phyloP scores from a whole-genome alignment of 139 green algal species.

The Chlorella sp. region DNA sequence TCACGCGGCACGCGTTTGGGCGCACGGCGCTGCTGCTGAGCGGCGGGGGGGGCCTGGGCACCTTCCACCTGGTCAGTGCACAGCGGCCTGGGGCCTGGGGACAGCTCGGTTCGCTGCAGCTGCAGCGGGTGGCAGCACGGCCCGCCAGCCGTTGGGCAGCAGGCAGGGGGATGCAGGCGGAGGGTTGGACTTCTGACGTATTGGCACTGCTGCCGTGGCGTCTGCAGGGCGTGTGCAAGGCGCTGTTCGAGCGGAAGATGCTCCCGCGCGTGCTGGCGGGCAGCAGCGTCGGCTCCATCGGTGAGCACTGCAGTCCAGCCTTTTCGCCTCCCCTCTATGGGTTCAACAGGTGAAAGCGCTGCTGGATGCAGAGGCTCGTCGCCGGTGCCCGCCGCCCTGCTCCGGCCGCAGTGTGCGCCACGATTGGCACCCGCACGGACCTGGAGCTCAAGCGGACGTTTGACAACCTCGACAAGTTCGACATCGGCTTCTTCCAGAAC shows the following conservation, averaged over 20 bases:
- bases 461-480: slow-evolving; percentile 51
- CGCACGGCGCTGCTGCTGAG: slow-evolving; percentile 92
- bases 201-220: background rate
- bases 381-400: no score
- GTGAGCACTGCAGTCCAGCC: no score
- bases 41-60: slow-evolving; percentile 86
- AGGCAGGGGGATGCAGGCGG: no score
- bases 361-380: no score
- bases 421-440: slow-evolving; percentile 71
- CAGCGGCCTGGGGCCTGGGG: background rate
- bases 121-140: no score
- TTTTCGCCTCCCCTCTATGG: no score
- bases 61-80: slow-evolving; percentile 82
- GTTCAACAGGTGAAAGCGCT: no score
- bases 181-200: no score
- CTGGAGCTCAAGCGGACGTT: slow-evolving; percentile 66
- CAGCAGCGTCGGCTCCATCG: slow-evolving; percentile 79
- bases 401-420: slow-evolving; percentile 56
- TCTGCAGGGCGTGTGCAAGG: slow-evolving; percentile 81
- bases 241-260: slow-evolving; percentile 82
- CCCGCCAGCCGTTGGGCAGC: no score
- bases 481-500: slow-evolving; percentile 87
- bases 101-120: no score
- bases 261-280: slow-evolving; percentile 91
- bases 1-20: slow-evolving; percentile 93